Percentiles rank a stretch among this genome's conserved stretches.
Conservation (phyloP, 2,329 filamentous ascomycete genomes). For the Aulographum hederae region DNA sequence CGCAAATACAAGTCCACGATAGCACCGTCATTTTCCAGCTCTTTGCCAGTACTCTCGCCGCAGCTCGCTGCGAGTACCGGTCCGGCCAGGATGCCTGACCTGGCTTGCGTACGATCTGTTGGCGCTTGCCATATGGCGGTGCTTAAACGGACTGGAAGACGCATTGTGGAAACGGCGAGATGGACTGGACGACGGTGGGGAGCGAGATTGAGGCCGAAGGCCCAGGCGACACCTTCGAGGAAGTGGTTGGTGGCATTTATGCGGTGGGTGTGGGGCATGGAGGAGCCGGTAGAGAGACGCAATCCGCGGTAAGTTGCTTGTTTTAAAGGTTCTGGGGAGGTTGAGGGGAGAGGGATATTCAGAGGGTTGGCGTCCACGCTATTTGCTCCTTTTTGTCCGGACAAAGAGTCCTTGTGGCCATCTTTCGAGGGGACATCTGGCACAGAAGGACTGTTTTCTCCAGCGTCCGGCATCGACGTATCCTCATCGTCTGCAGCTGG, state of each 20-base stretch:
- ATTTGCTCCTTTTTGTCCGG: no score
- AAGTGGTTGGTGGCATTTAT: constrained; percentile 36
- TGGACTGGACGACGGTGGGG: constrained; percentile 27
- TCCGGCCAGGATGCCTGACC: constrained; percentile 37
- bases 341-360: constrained; percentile 8
- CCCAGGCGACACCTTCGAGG: constrained; percentile 38
- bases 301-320: constrained; percentile 45
- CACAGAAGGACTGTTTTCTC: constrained; percentile 1
- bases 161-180: constrained; percentile 29
- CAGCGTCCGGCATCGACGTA: constrained; percentile 1
- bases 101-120: constrained; percentile 30
- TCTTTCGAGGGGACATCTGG: not conserved
- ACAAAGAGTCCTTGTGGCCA: not conserved
- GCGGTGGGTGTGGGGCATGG: constrained; percentile 41
- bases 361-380: no score
- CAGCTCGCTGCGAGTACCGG: constrained; percentile 38
- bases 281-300: constrained; percentile 34
- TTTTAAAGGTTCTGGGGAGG: constrained; percentile 15
- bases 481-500: constrained; percentile 8
- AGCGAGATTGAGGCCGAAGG: constrained; percentile 35
- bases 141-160: constrained; percentile 38
- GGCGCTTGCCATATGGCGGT: constrained; percentile 35
- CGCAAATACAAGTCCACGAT: constrained; percentile 33
- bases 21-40: constrained; percentile 9
- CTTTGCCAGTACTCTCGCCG: constrained; percentile 34